phyloP scores from a whole-genome alignment of 2,329 filamentous ascomycete species.

The Claviceps lovelessii region DNA sequence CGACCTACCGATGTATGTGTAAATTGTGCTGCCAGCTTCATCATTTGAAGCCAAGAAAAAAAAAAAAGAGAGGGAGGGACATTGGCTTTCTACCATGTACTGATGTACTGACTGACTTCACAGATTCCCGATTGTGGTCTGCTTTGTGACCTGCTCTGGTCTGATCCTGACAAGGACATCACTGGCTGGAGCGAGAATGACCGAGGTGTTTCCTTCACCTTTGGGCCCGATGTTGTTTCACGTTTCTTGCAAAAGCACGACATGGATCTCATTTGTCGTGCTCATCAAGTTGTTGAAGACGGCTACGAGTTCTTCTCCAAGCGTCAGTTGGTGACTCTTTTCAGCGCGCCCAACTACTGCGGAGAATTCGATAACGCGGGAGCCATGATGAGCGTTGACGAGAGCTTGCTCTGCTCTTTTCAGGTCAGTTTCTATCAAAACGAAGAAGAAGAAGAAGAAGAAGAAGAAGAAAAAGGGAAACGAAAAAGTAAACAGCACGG shows the following conservation, averaged over 20 bases:
- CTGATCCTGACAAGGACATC: slow-evolving; percentile 97
- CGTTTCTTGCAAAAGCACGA: slow-evolving; percentile 98
- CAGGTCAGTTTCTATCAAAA: slow-evolving; percentile 46
- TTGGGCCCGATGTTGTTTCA: slow-evolving; percentile 92
- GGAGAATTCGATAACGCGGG: slow-evolving; percentile 99
- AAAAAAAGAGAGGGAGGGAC: not conserved
- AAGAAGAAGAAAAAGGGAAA: not conserved
- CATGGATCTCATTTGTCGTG: slow-evolving; percentile 98
- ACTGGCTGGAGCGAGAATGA: slow-evolving; percentile 99
- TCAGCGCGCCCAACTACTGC: slow-evolving; percentile 98
- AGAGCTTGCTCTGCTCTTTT: slow-evolving; percentile 96
- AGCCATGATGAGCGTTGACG: slow-evolving; percentile 99
- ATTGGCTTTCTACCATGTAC: not conserved
- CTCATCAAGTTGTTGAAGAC: slow-evolving; percentile 96
- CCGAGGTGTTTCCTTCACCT: slow-evolving; percentile 95
- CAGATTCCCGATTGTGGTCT: slow-evolving; percentile 97
- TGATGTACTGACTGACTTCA: slow-evolving; percentile 7
- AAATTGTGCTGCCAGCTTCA: not conserved
- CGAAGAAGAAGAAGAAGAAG: not conserved
- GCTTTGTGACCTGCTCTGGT: slow-evolving; percentile 95
- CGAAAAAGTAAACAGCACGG: not conserved
- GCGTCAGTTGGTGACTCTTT: slow-evolving; percentile 89
- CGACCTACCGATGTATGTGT: slow-evolving; percentile 91
- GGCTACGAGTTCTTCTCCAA: slow-evolving; percentile 99
- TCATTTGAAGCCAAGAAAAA: not conserved